Evolutionary conservation across 345 rosid species (phyloP).

Genomic region (Dipteronia dyeriana): DNA sequence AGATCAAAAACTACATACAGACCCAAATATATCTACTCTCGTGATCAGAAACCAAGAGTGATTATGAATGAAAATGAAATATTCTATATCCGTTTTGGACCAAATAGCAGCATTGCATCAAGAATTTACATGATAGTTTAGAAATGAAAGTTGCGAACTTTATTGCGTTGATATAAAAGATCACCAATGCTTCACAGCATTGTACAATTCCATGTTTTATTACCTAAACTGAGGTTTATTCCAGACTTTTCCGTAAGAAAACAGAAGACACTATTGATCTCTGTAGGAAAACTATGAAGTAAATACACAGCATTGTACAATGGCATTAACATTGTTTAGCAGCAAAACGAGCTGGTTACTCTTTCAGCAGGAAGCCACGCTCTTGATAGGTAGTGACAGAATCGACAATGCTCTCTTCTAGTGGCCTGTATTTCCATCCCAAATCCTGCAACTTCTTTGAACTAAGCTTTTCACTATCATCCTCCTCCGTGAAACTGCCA

Average conservation of each 20-base stretch:
- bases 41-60: neutral
- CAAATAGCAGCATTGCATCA: neutral
- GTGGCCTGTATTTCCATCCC: too few relatives aligned
- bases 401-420: constrained; percentile 40
- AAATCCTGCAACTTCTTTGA: too few relatives aligned
- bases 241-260: neutral
- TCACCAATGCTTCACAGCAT: neutral
- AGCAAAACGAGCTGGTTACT: neutral
- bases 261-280: neutral
- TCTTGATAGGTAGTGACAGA: constrained; percentile 46
- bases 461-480: neutral
- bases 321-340: neutral
- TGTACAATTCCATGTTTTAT: neutral
- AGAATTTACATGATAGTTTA: neutral
- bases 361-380: neutral
- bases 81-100: neutral
- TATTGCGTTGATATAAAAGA: neutral
- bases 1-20: too few relatives aligned
- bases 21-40: too few relatives aligned
- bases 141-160: neutral
- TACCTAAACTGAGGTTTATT: neutral
- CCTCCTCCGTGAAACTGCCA: constrained; percentile 23
- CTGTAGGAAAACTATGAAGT: neutral
- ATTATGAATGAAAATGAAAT: neutral
- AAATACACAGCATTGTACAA: neutral